Conservation (phyloP, 768 basidiomycete genomes). For the Phlebiopsis flavidoalba region DNA sequence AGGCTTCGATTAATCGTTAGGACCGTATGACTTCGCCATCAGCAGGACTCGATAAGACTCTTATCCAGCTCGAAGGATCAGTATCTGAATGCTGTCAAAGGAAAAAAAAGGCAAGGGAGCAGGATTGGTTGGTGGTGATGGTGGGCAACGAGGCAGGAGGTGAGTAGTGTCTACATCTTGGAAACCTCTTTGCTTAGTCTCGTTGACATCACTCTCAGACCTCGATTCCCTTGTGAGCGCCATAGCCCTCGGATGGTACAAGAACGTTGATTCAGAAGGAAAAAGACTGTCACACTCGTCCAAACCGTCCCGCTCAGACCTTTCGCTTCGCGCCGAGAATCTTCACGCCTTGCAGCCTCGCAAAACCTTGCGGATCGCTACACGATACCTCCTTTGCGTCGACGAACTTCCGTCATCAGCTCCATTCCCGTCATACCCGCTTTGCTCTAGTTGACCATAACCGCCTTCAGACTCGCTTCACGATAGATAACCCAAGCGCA, state of each 20-base stretch:
- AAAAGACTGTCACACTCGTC: constrained; percentile 66
- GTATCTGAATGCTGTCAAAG: constrained; percentile 55
- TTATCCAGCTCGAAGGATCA: constrained; percentile 34
- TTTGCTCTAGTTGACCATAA: constrained; percentile 95
- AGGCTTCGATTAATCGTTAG: neutral
- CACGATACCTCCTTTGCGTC: constrained; percentile 57
- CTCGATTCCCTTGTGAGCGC: constrained; percentile 87
- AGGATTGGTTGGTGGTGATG: constrained; percentile 84
- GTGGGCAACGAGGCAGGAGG: constrained; percentile 98
- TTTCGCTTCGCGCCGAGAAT: constrained; percentile 86
- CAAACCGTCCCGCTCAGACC: constrained; percentile 63
- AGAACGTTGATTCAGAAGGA: constrained; percentile 45
- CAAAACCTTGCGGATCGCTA: constrained; percentile 46
- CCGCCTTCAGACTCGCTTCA: constrained; percentile 44
- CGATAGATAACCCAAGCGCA: constrained; percentile 31
- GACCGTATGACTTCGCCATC: neutral
- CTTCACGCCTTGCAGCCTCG: constrained; percentile 62
- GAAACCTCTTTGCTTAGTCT: neutral
- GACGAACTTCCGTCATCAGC: constrained; percentile 54
- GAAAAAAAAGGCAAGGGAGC: constrained; percentile 37
- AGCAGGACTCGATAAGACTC: constrained; percentile 9
- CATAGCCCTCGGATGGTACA: constrained; percentile 77
- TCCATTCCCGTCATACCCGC: constrained; percentile 44
- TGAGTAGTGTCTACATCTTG: constrained; percentile 26
- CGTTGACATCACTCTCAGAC: constrained; percentile 43